Conservation (phyloP, 1,139 yeast species). For the Debaryomycetaceae sp. region DNA sequence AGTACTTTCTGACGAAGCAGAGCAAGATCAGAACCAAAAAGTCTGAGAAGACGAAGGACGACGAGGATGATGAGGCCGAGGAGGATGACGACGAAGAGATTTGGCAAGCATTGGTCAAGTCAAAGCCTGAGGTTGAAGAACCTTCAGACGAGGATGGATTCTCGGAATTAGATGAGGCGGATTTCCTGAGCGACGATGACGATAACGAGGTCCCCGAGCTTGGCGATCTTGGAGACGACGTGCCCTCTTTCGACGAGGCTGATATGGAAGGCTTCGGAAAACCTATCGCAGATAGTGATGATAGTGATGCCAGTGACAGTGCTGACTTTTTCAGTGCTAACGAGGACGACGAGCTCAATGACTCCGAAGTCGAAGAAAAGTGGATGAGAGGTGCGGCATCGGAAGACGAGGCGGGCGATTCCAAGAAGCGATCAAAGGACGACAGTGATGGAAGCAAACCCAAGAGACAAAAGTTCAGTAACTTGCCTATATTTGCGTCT, state of each 20-base stretch:
- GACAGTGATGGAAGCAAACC: conserved; percentile 17
- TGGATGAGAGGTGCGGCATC: conserved; percentile 3
- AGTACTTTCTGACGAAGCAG: conserved; percentile 65
- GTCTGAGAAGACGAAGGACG: conserved; percentile 6
- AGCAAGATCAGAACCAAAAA: conserved; percentile 30
- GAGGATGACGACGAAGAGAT: conserved; percentile 62
- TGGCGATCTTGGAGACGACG: conserved; percentile 12
- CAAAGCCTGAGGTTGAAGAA: conserved; percentile 69
- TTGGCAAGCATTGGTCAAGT: conserved; percentile 81
- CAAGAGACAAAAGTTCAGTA: conserved; percentile 52
- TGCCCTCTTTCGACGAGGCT: conserved; percentile 13
- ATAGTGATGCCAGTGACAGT: conserved; percentile 11
- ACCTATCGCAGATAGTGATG: conserved; percentile 13
- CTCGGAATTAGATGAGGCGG: conserved; percentile 42
- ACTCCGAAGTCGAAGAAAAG: conserved; percentile 14
- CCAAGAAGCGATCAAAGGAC: conserved; percentile 14
- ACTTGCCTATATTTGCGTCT: conserved; percentile 79
- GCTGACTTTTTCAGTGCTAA: conserved; percentile 20
- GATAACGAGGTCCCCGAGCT: conserved; percentile 10
- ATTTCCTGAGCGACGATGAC: conserved; percentile 25
- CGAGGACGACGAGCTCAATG: conserved; percentile 27
- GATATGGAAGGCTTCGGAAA: conserved; percentile 4
- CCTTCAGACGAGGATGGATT: conserved; percentile 37
- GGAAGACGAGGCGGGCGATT: conserved; percentile 6
- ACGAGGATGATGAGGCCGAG: conserved; percentile 11